These are phyloP conservation scores for Eremothecium cymbalariae DNA, from an alignment of 1,139 yeast genomes.

Conservation along the genomic window DNA sequence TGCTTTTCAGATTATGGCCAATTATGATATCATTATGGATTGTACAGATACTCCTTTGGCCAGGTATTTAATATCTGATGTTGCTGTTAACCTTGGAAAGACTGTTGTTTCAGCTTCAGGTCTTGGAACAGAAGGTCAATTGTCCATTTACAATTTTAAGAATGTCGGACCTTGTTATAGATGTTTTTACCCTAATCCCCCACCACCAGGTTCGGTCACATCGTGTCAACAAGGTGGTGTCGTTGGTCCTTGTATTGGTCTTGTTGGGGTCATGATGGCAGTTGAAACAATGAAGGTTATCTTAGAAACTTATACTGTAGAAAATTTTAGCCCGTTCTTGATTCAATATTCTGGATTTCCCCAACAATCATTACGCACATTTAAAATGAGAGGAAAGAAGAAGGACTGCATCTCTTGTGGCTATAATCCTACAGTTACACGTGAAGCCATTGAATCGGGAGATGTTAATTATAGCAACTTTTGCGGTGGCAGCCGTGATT, in stretches of 20 bases:
- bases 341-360: conserved; percentile 68
- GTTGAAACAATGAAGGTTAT: conserved; percentile 74
- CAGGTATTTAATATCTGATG: conserved; percentile 81
- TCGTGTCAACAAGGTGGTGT: conserved; percentile 95
- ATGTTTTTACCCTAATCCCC: conserved; percentile 87
- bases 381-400: conserved; percentile 72
- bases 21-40: conserved; percentile 73
- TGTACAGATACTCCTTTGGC: conserved; percentile 93
- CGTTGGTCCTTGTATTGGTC: conserved; percentile 89
- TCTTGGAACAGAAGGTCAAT: conserved; percentile 82
- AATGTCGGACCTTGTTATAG: conserved; percentile 83
- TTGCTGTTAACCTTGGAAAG: conserved; percentile 57
- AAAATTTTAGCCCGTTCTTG: conserved; percentile 59
- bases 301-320: conserved; percentile 45
- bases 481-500: conserved; percentile 53
- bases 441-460: conserved; percentile 39
- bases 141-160: conserved; percentile 63
- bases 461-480: conserved; percentile 56
- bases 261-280: conserved; percentile 85
- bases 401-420: conserved; percentile 61
- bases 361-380: conserved; percentile 57
- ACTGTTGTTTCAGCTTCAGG: conserved; percentile 92
- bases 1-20: conserved; percentile 53
- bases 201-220: conserved; percentile 73
- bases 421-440: conserved; percentile 38